Evolutionary conservation across 2,329 filamentous ascomycete species (phyloP).

Genomic region (Sporothrix protearum): DNA sequence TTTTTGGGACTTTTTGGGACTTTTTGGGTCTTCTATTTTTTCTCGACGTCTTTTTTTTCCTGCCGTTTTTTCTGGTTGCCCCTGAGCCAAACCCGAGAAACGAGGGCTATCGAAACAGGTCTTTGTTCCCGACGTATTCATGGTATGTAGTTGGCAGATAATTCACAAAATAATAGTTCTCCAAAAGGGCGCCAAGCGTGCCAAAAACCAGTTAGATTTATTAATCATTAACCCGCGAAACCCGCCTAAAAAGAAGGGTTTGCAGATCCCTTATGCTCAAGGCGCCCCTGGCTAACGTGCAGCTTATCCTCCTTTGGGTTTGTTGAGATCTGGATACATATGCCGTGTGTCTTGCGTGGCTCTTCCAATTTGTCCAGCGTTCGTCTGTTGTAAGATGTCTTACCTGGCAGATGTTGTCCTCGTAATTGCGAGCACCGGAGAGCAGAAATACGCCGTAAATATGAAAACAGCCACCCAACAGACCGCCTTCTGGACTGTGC

Average conservation of each 20-base stretch:
- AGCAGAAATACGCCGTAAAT: slow-evolving; percentile 5
- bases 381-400: neutral
- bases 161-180: neutral
- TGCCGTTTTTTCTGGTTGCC: neutral
- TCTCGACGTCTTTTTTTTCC: neutral
- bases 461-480: slow-evolving; percentile 12
- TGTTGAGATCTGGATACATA: too few relatives aligned
- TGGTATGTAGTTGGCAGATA: too few relatives aligned
- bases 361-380: neutral
- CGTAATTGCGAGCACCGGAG: neutral
- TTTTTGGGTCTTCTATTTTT: neutral
- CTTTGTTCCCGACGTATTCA: neutral
- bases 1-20: neutral
- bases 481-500: neutral
- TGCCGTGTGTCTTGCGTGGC: neutral
- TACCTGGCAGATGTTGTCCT: neutral
- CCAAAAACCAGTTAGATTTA: neutral
- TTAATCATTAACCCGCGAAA: neutral
- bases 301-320: neutral
- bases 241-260: slow-evolving; percentile 13
- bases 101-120: neutral
- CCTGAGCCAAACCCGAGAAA: neutral
- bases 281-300: slow-evolving; percentile 1
- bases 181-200: neutral
- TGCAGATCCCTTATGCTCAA: neutral